A percentile compares a stretch with the other conserved stretches of the same genome.
Conservation (phyloP, 495 filamentous ascomycete species). For the Sporormia fimetaria region DNA sequence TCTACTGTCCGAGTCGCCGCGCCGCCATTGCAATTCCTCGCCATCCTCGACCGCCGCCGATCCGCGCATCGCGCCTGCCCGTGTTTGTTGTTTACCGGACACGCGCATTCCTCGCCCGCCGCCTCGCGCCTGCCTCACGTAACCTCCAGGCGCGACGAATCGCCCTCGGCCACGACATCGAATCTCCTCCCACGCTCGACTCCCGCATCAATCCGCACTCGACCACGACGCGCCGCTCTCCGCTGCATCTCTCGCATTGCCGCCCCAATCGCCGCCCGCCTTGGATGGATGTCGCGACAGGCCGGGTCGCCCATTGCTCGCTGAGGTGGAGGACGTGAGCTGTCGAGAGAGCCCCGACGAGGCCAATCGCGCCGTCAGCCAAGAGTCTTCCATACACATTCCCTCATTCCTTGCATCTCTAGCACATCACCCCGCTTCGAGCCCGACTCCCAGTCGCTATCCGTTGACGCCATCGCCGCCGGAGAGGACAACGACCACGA, state of each 20-base stretch:
- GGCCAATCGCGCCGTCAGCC: background rate
- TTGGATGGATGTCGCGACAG: conserved; percentile 16
- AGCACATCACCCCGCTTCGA: conserved; percentile 1
- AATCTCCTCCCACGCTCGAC: background rate
- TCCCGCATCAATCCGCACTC: background rate
- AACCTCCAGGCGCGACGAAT: conserved; percentile 10
- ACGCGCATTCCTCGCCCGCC: conserved; percentile 17
- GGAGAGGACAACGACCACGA: no score
- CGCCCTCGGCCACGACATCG: conserved; percentile 12
- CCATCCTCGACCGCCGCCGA: background rate
- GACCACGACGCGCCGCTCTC: background rate
- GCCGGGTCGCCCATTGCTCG: conserved; percentile 11
- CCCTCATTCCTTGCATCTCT: no score
- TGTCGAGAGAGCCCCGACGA: conserved; percentile 1
- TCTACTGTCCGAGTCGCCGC: no score
- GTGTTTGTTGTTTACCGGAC: conserved; percentile 17
- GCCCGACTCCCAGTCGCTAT: no score
- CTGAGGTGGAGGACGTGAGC: conserved; percentile 13
- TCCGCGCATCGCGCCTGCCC: no score
- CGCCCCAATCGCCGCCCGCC: conserved; percentile 1
- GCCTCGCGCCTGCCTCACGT: background rate
- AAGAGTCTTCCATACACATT: conserved; percentile 12
- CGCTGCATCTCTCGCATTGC: background rate
- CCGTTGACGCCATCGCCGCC: no score
- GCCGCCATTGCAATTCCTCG: background rate